These are phyloP conservation scores for Solanum aculeatissimum DNA, from an alignment of 305 asterid genomes.

Conservation along the genomic window DNA sequence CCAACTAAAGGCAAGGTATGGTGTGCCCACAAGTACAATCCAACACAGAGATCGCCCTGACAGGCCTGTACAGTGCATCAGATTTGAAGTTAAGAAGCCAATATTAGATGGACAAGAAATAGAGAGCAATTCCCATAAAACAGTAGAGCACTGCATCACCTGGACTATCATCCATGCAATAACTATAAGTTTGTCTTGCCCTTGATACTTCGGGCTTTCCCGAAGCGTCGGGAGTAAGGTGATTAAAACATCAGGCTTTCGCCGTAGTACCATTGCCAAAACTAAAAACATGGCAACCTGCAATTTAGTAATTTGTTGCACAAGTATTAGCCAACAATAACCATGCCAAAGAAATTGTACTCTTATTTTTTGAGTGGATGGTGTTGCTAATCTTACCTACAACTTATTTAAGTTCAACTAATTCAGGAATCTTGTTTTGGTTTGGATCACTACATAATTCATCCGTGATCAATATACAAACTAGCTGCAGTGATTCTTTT, in stretches of 20 bases:
- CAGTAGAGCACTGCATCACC: conserved; percentile 21
- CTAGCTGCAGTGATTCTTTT: background rate
- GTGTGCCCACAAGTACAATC: conserved; percentile 70
- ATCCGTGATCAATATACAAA: background rate
- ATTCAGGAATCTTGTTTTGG: background rate
- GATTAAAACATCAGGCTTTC: conserved; percentile 60
- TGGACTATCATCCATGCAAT: conserved; percentile 71
- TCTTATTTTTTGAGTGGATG: background rate
- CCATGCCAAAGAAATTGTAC: background rate
- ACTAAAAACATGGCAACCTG: conserved; percentile 76
- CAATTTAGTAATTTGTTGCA: background rate
- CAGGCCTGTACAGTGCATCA: conserved; percentile 40
- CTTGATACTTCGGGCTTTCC: conserved; percentile 61
- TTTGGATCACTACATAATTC: background rate
- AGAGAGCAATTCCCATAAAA: background rate
- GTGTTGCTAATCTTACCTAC: background rate
- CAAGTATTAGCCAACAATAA: background rate
- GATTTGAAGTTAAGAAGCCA: background rate
- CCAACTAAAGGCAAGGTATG: conserved; percentile 60
- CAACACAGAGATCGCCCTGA: conserved; percentile 73
- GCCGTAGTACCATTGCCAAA: conserved; percentile 60
- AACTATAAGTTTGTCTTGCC: conserved; percentile 71
- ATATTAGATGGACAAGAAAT: background rate
- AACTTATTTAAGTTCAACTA: background rate
- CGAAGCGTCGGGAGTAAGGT: conserved; percentile 37